Evolutionary conservation across 2,329 filamentous ascomycete genomes (phyloP), one percentile per base, ranked within the genome.

Genomic region (Nothopassalora personata): DNA sequence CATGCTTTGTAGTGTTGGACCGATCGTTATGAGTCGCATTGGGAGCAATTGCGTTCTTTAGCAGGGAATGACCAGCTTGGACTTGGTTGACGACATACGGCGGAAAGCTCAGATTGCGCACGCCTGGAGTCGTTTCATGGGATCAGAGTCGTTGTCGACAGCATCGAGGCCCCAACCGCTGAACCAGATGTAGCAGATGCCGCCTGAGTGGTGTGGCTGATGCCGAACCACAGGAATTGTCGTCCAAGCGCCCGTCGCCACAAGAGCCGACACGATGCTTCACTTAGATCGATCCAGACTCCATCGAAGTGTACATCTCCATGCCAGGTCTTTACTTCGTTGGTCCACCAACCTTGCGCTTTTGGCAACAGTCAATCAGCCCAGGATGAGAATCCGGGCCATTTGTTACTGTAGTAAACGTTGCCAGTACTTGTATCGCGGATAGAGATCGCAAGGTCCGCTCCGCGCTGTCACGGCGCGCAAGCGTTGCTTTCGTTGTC

Each of bases 261-360:
- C 64, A 66, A 13, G 49, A 54, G 11, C 63, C 61, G 15, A 59
- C 56, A 43, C 3, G 62, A 60, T 23, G 62, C 59, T 56, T 69
- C 66, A 46, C 52, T 64, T 6, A 69, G 48, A 57, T 68, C 67
- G 27, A 69, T 68, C 67, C 67, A 69, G 55, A 69, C 64, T 10
- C n/a, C n/a, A n/a, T n/a, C n/a, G n/a, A n/a, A n/a, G n/a, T n/a
- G n/a, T n/a, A n/a, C n/a, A n/a, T n/a, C n/a, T n/a, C n/a, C n/a
- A n/a, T n/a, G n/a, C n/a, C n/a, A n/a, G n/a, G n/a, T n/a, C n/a
- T n/a, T n/a, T n/a, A n/a, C n/a, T n/a, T n/a, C n/a, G n/a, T n/a
- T n/a, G n/a, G n/a, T n/a, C n/a, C n/a, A n/a, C n/a, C n/a, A n/a
- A n/a, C n/a, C n/a, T n/a, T n/a, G n/a, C n/a, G n/a, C n/a, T n/a